Evolutionary conservation across 257 asterid genomes (phyloP).

Genomic region (Leptodermis oblonga): DNA sequence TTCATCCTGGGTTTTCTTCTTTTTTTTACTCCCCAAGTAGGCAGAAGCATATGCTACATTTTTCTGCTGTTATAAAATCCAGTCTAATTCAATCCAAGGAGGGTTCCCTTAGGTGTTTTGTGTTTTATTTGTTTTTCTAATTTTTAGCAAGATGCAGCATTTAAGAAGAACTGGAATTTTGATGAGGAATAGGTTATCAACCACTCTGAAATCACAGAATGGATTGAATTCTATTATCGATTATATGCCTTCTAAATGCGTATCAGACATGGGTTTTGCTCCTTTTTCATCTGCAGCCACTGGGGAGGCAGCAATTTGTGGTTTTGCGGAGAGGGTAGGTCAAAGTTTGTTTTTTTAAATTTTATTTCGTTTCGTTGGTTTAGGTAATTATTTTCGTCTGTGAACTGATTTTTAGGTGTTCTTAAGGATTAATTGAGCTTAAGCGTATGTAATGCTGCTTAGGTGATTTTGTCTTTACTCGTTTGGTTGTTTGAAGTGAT

Average conservation of each 20-base stretch:
- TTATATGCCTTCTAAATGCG: slow-evolving; percentile 21
- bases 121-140: too few relatives aligned
- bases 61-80: not conserved
- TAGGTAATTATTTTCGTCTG: not conserved
- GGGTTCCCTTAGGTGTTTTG: not conserved
- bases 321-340: slow-evolving; percentile 41
- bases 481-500: not conserved
- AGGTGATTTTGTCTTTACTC: not conserved
- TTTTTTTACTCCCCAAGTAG: too few relatives aligned
- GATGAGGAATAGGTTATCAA: slow-evolving; percentile 35
- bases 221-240: slow-evolving; percentile 25
- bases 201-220: slow-evolving; percentile 33
- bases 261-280: slow-evolving; percentile 34
- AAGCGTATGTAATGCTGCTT: not conserved
- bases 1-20: not conserved
- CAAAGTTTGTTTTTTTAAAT: not conserved
- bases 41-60: too few relatives aligned
- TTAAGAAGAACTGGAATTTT: slow-evolving; percentile 37
- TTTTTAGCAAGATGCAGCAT: slow-evolving; percentile 29
- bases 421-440: not conserved
- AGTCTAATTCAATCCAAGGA: not conserved
- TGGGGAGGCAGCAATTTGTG: slow-evolving; percentile 24
- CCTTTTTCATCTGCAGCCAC: slow-evolving; percentile 37
- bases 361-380: too few relatives aligned
- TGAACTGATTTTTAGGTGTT: not conserved